Evolutionary conservation across 352 stramenopile genomes (phyloP).

Genomic region (Globisporangium solare): DNA sequence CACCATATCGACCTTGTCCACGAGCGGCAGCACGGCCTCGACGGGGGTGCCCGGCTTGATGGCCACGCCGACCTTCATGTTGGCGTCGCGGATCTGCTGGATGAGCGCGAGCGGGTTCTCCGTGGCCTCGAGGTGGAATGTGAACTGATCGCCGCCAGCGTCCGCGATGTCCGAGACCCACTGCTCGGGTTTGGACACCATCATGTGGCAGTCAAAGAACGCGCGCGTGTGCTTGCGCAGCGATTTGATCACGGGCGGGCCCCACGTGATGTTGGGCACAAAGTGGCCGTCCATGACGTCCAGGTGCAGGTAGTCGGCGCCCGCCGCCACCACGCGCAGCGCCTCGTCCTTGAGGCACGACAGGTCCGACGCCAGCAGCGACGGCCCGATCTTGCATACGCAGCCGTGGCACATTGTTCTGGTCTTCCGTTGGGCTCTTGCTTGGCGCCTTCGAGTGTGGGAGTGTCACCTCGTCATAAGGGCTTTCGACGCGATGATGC

Average conservation of each 20-base stretch:
- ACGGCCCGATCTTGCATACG: constrained; percentile 89
- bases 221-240: constrained; percentile 82
- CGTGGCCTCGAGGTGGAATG: constrained; percentile 94
- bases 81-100: constrained; percentile 74
- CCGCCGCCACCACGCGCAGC: constrained; percentile 83
- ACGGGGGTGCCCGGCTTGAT: constrained; percentile 94
- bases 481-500: too few species aligned
- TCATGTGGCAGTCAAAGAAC: constrained; percentile 98
- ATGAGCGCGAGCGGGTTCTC: constrained; percentile 66
- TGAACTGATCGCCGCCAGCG: constrained; percentile 94
- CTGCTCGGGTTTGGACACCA: constrained; percentile 94
- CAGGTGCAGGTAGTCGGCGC: constrained; percentile 95
- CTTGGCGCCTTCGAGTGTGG: background rate
- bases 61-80: constrained; percentile 95
- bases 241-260: constrained; percentile 94
- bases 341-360: constrained; percentile 91
- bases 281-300: constrained; percentile 99
- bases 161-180: constrained; percentile 95
- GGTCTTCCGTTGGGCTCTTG: background rate
- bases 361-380: constrained; percentile 93
- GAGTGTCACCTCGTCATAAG: background rate
- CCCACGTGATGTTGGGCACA: constrained; percentile 97
- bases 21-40: constrained; percentile 77
- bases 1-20: constrained; percentile 92
- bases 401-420: constrained; percentile 80